Percentiles rank a stretch among this genome's conserved stretches.
These are phyloP conservation scores for Verbena officinalis DNA, from an alignment of 257 asterid genomes.

Conservation along the genomic window DNA sequence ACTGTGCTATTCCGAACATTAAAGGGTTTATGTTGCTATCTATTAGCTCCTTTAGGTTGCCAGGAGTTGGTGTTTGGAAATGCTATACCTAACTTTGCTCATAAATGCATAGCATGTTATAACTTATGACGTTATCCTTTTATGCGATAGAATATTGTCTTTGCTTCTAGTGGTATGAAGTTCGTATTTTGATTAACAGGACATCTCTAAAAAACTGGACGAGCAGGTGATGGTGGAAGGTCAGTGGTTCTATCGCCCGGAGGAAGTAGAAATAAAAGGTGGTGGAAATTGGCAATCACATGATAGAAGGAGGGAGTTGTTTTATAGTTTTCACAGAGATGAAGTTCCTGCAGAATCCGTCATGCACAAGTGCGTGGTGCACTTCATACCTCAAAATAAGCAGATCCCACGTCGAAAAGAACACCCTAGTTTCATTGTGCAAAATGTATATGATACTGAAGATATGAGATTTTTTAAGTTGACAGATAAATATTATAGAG, in stretches of 20 bases:
- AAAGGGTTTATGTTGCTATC: background rate
- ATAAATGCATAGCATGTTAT: constrained; percentile 1
- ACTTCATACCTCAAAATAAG: constrained; percentile 78
- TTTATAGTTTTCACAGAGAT: constrained; percentile 83
- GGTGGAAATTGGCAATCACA: constrained; percentile 80
- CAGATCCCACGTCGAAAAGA: constrained; percentile 71
- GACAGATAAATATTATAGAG: constrained; percentile 76
- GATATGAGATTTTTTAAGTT: constrained; percentile 67
- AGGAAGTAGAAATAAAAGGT: constrained; percentile 68
- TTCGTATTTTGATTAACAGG: constrained; percentile 45
- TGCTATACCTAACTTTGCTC: background rate
- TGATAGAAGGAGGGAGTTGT: constrained; percentile 69
- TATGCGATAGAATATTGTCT: constrained; percentile 9
- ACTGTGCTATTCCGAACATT: constrained; percentile 9
- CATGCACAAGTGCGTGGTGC: constrained; percentile 87
- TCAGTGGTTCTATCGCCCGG: constrained; percentile 96
- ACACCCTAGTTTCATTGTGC: constrained; percentile 90
- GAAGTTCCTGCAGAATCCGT: constrained; percentile 91
- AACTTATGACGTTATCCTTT: too few relatives aligned
- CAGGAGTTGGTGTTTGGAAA: constrained; percentile 6
- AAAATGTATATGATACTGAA: constrained; percentile 76
- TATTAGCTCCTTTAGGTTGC: constrained; percentile 17
- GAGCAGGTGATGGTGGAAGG: constrained; percentile 64
- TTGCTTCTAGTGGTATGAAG: constrained; percentile 4
- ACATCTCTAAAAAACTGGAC: constrained; percentile 48